Evolutionary conservation across 331 rosid species (phyloP), one percentile per base, ranked within the genome.

Genomic region (Quercus phellos): DNA sequence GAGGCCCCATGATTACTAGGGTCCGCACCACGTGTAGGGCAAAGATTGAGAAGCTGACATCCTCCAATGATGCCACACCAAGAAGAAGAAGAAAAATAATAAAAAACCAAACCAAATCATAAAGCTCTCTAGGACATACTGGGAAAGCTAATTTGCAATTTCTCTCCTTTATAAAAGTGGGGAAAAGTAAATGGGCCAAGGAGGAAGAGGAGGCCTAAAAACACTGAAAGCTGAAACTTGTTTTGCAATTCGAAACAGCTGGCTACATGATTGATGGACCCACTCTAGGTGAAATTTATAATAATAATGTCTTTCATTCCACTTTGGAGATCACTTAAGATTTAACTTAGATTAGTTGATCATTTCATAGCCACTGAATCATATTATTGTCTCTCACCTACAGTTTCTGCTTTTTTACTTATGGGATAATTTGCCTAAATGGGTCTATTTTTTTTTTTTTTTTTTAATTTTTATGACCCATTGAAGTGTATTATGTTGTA

Each of bases 241-340:
- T 22, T 64, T 70, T 50, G 68, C 70, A 79, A 82, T 70, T 58
- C 60, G 56, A 43, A 13, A 75, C 78, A 75, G 80, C 81, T 77
- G 79, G 82, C 82, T 5, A 73, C 74, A 78, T 82, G 81, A 84
- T 75, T 75, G 78, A 53, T 11, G 89, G 82, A 55, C 81, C 87
- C 56, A 4, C 66, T 26, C 63, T 70, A 19, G 42, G 50, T 56
- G 59, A 61, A 43, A 72, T 81, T 72, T 38, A 38, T 38, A 38
- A 38, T 38, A 38, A 34, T 66, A n/a, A 66, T 66, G 71, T 34
- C 71, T 24, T 72, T 35, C 14, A 21, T 64, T 30, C 61, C 69
- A 26, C 19, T 35, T 35, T 59, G 46, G 35, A 54, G 16, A 46
- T 46, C 53, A 46, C 53, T 46, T 46, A 46, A 46, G 53, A 32